Evolutionary conservation across 1,284 basidiomycete species (phyloP), one percentile per base, ranked within the genome.

Genomic region (Malassezia pachydermatis): DNA sequence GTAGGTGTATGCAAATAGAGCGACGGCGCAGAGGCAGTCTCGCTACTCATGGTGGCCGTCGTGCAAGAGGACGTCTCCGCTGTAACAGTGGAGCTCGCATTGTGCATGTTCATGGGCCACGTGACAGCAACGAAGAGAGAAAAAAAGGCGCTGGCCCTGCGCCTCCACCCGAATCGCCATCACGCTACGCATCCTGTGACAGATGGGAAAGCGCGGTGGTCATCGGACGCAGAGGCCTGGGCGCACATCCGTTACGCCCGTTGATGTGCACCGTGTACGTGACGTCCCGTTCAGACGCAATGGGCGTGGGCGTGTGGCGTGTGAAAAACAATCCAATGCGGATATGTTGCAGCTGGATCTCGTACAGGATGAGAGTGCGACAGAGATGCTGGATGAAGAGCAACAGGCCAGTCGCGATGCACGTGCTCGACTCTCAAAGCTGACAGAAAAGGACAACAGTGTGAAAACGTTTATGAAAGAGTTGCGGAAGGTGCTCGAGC

Each of bases 401-500:
- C 9, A 24, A 2, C 23, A 22, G 25, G 44, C 40, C 10, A 20
- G 20, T 27, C 35, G 32, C 8, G 38, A 40, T 6, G 50, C 39
- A 11, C 44, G 40, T 30, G 14, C 38, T 30, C 38, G 42, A 14
- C 40, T 50, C 9, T 29, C 45, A 17, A 32, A 35, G 19, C 28
- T 45, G 28, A 46, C 43, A 14, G 43, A 55, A n/a, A 50, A 57
- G 11, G 69, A 74, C 54, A 58, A 63, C 19, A 69, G 62, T 25
- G 54, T 73, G 43, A 72, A 71, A 43, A 58, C 73, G 22, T 74
- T 74, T 55, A 73, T 73, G 50, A 64, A 67, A 48, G 72, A 73
- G 50, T 76, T 98, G 28, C 81, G 88, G 73, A 90, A 88, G 75
- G 90, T 98, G 38, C 83, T 98, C 50, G 88, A 94, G 60, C 79